Conservation (phyloP, 139 green algal species). For the Spirogloea muscicola region DNA sequence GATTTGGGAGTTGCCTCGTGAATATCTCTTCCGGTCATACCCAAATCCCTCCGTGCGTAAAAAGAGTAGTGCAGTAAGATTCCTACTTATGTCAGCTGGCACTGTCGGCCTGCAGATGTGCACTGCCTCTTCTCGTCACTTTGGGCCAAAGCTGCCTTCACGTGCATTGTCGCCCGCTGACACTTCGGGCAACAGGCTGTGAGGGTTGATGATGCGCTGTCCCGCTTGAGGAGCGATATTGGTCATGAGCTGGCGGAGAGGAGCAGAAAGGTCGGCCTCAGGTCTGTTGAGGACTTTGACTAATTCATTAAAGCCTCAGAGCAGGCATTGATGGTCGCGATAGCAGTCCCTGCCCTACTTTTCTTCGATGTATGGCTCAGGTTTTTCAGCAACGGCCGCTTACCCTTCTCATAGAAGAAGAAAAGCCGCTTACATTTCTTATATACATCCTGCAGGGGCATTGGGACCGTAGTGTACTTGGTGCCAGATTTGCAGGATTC, state of each 20-base stretch:
- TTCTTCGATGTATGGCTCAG: not conserved
- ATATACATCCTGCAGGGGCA: constrained; percentile 14
- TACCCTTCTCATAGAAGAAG: too few species aligned
- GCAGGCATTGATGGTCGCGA: not conserved
- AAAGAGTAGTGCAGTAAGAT: too few species aligned
- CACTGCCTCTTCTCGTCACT: not conserved
- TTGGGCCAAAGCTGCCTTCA: not conserved
- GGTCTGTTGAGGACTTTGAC: too few species aligned
- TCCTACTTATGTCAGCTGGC: too few species aligned
- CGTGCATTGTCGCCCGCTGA: not conserved
- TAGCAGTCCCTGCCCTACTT: not conserved
- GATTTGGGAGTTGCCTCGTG: not conserved
- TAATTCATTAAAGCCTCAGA: constrained; percentile 37
- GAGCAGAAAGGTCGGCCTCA: constrained; percentile 23
- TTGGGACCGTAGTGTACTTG: constrained; percentile 22
- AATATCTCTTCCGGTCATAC: too few species aligned
- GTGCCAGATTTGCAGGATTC: constrained; percentile 26
- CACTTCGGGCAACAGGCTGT: constrained; percentile 53
- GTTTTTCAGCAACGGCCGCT: not conserved
- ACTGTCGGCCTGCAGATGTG: not conserved
- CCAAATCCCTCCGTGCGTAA: not conserved
- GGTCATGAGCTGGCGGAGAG: constrained; percentile 57
- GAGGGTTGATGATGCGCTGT: constrained; percentile 1
- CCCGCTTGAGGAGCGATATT: constrained; percentile 49
- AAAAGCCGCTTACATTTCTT: too few species aligned